These are phyloP conservation scores for Calocera viscosa DNA, from an alignment of 768 basidiomycete genomes.

Conservation along the genomic window DNA sequence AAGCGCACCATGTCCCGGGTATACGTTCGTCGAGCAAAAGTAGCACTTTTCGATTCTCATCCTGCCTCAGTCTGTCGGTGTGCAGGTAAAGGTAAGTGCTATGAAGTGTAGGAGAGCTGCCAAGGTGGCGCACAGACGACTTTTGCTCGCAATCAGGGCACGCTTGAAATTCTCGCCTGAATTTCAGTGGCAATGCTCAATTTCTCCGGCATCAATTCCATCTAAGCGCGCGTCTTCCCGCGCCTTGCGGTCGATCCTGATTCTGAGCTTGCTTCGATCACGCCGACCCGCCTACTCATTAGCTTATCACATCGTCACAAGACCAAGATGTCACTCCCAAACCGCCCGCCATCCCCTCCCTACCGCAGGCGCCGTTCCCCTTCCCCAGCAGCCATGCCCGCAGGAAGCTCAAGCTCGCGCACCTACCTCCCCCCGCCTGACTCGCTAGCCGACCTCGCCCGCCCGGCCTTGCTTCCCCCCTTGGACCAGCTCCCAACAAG, in stretches of 20 bases:
- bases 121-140: background rate
- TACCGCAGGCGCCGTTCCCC: background rate
- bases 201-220: background rate
- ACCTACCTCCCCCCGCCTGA: background rate
- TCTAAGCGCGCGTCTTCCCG: background rate
- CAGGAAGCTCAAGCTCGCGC: background rate
- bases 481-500: too few relatives aligned
- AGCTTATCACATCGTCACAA: background rate
- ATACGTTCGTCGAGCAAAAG: constrained; percentile 93
- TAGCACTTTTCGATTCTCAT: constrained; percentile 99
- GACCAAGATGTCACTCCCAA: background rate
- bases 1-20: constrained; percentile 83
- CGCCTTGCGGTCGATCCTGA: too few relatives aligned
- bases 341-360: background rate
- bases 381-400: background rate
- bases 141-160: background rate
- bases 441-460: background rate
- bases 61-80: constrained; percentile 13
- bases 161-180: background rate
- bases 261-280: background rate
- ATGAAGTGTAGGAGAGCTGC: too few relatives aligned
- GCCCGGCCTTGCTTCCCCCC: too few relatives aligned
- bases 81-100: background rate
- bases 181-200: background rate
- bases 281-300: background rate